Conservation (phyloP, 164 flowering plant genomes). For the Euptelea pleiosperma region DNA sequence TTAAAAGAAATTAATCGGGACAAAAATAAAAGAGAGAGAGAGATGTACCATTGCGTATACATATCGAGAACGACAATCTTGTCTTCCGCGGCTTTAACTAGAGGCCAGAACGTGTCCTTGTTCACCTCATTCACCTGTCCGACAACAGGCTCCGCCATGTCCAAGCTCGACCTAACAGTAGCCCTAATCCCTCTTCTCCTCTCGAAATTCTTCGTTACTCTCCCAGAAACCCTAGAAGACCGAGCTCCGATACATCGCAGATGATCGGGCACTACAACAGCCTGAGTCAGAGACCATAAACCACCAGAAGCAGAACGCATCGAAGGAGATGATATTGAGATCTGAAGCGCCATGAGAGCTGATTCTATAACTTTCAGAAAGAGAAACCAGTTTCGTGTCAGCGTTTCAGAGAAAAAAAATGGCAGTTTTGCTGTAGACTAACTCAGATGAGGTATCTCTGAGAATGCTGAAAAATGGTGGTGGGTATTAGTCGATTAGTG, state of each 20-base stretch:
- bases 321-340: conserved; percentile 15
- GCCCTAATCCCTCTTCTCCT: conserved; percentile 12
- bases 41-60: conserved; percentile 39
- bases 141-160: conserved; percentile 28
- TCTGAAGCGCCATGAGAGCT: conserved; percentile 22
- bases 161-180: conserved; percentile 27
- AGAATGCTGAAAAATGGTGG: not conserved
- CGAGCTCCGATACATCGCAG: conserved; percentile 4
- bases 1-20: not conserved
- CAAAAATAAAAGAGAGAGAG: not conserved
- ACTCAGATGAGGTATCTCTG: not conserved
- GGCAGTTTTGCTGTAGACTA: not conserved
- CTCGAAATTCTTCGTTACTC: not conserved
- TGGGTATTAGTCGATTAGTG: not conserved
- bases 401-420: conserved; percentile 4
- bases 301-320: conserved; percentile 10
- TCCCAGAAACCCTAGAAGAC: not conserved
- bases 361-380: no score
- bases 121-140: conserved; percentile 41
- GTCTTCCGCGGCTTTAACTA: conserved; percentile 31
- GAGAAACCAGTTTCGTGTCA: no score
- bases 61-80: conserved; percentile 41
- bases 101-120: conserved; percentile 49
- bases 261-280: conserved; percentile 8
- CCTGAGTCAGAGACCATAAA: conserved; percentile 4